Conservation (phyloP, 2,329 filamentous ascomycete genomes). For the Calonectria fujianensis region DNA sequence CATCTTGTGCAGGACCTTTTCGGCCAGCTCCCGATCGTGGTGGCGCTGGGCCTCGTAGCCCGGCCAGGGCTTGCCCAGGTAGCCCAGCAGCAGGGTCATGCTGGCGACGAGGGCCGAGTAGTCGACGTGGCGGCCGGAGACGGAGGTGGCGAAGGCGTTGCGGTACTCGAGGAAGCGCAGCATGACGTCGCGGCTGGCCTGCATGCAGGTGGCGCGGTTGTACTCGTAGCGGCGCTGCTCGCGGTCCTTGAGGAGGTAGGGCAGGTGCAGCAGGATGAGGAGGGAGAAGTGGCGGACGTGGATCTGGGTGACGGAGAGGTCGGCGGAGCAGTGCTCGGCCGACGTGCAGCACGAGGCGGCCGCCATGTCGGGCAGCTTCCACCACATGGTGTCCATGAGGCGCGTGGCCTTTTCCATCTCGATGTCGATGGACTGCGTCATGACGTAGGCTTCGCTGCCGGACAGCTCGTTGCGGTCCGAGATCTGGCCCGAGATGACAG, state of each 20-base stretch:
- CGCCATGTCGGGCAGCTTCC: conserved; percentile 62
- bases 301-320: conserved; percentile 61
- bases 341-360: conserved; percentile 48
- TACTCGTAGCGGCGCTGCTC: conserved; percentile 69
- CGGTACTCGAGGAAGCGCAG: conserved; percentile 69
- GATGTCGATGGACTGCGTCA: conserved; percentile 66
- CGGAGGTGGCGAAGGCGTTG: conserved; percentile 44
- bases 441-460: conserved; percentile 61
- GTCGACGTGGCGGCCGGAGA: conserved; percentile 66
- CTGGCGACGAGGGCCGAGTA: conserved; percentile 71
- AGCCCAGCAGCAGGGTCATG: conserved; percentile 70
- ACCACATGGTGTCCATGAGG: conserved; percentile 68
- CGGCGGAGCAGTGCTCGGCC: conserved; percentile 44
- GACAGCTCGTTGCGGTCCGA: conserved; percentile 66
- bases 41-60: conserved; percentile 49
- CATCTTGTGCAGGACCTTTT: conserved; percentile 62
- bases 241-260: conserved; percentile 70
- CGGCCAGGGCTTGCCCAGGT: conserved; percentile 63
- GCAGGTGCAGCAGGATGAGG: conserved; percentile 72
- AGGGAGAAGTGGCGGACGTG: conserved; percentile 72
- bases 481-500: conserved; percentile 65
- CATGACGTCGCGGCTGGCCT: conserved; percentile 71
- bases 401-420: conserved; percentile 67
- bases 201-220: conserved; percentile 64
- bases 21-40: conserved; percentile 61